phyloP scores from a whole-genome alignment of 2,329 filamentous ascomycete genomes.

The Colletotrichum euphorbiae region DNA sequence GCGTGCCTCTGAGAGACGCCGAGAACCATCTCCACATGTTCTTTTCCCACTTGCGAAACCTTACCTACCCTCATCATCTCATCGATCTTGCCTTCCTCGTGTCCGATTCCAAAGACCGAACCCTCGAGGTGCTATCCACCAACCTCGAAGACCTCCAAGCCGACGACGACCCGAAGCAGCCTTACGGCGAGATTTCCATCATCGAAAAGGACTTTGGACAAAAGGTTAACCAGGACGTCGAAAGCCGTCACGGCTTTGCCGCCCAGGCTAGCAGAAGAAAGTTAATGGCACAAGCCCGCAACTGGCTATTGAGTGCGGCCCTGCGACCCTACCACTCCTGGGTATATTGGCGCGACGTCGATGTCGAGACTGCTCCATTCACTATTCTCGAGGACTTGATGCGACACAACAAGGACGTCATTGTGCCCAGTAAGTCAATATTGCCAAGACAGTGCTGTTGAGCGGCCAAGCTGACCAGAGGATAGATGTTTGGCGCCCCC shows the following conservation, averaged over 20 bases:
- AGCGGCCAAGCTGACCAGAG: slow-evolving; percentile 43
- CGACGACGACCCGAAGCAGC: slow-evolving; percentile 80
- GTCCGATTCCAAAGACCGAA: slow-evolving; percentile 95
- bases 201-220: slow-evolving; percentile 99
- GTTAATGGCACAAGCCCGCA: slow-evolving; percentile 96
- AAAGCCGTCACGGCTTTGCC: slow-evolving; percentile 96
- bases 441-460: too few relatives aligned
- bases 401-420: slow-evolving; percentile 98
- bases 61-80: slow-evolving; percentile 96
- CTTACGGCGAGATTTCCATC: slow-evolving; percentile 95
- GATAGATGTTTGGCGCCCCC: slow-evolving; percentile 96
- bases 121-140: slow-evolving; percentile 78
- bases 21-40: slow-evolving; percentile 96
- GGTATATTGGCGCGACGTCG: slow-evolving; percentile 99
- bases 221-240: slow-evolving; percentile 96
- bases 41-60: slow-evolving; percentile 95
- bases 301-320: slow-evolving; percentile 95
- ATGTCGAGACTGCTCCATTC: slow-evolving; percentile 96
- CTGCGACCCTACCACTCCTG: slow-evolving; percentile 95
- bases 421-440: slow-evolving; percentile 88
- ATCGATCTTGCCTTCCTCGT: slow-evolving; percentile 97
- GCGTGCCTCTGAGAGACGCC: slow-evolving; percentile 93
- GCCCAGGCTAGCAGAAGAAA: slow-evolving; percentile 94
- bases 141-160: slow-evolving; percentile 84
- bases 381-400: slow-evolving; percentile 98